A percentile compares a stretch with the other conserved stretches of the same genome.
phyloP scores from a whole-genome alignment of 2,329 filamentous ascomycete species.

The Fusarium fujikuroi region DNA sequence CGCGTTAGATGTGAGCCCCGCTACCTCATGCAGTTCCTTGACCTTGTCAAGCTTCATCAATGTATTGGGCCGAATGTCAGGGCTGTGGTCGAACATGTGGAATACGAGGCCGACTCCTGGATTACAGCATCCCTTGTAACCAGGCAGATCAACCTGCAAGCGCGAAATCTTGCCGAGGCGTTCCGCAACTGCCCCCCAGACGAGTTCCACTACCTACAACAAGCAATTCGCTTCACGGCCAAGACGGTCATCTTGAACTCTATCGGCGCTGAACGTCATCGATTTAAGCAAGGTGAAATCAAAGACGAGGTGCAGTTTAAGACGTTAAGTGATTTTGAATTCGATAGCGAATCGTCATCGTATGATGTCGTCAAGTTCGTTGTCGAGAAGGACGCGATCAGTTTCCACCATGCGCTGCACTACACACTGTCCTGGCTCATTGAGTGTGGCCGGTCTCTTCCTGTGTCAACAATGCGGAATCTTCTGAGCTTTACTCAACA shows the following conservation, averaged over 20 bases:
- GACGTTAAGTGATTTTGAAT: slow-evolving; percentile 79
- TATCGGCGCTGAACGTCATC: slow-evolving; percentile 84
- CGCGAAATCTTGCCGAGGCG: slow-evolving; percentile 86
- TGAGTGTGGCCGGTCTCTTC: slow-evolving; percentile 84
- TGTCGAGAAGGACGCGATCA: slow-evolving; percentile 90
- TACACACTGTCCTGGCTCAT: slow-evolving; percentile 97
- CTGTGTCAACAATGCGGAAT: slow-evolving; percentile 71
- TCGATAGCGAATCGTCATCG: slow-evolving; percentile 67
- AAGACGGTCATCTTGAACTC: slow-evolving; percentile 90
- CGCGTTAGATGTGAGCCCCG: slow-evolving; percentile 83
- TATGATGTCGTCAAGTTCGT: slow-evolving; percentile 85
- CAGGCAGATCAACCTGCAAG: slow-evolving; percentile 92
- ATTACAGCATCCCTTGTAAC: slow-evolving; percentile 96
- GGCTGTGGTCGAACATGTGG: slow-evolving; percentile 93
- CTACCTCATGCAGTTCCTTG: slow-evolving; percentile 93
- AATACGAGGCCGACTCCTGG: slow-evolving; percentile 98
- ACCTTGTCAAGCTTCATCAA: slow-evolving; percentile 94
- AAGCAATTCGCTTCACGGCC: slow-evolving; percentile 78
- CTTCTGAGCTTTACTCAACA: slow-evolving; percentile 78
- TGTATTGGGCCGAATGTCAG: slow-evolving; percentile 94
- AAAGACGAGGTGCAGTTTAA: slow-evolving; percentile 90
- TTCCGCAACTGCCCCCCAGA: slow-evolving; percentile 77
- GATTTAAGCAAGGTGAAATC: slow-evolving; percentile 88
- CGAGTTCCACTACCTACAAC: slow-evolving; percentile 72
- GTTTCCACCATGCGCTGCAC: slow-evolving; percentile 96